phyloP scores from a whole-genome alignment of 2,329 filamentous ascomycete genomes.

The Colletotrichum australisinense region DNA sequence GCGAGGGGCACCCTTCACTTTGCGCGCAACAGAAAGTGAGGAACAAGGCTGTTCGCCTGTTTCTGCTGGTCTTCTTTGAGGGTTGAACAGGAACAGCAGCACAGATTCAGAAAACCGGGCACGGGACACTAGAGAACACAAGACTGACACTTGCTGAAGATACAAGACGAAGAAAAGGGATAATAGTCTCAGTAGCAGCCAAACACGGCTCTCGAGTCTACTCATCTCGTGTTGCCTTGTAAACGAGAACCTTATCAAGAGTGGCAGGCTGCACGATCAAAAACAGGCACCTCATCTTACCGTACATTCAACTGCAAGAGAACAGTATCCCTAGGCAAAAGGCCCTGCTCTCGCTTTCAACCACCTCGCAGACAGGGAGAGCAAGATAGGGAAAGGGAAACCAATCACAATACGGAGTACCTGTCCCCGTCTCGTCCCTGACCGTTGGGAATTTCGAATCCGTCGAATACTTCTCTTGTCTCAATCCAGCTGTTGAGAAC shows the following conservation, averaged over 20 bases:
- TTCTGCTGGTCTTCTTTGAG: background rate
- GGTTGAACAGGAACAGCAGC: background rate
- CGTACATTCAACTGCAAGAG: background rate
- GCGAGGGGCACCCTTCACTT: background rate
- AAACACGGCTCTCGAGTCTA: background rate
- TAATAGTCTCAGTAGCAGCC: background rate
- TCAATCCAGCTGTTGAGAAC: background rate
- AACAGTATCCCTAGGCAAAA: background rate
- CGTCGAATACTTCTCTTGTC: background rate
- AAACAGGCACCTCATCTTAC: background rate
- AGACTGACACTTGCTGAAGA: background rate
- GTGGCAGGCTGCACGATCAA: background rate
- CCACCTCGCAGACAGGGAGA: background rate
- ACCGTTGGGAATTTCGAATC: background rate
- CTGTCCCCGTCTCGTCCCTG: background rate
- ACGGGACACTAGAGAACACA: background rate
- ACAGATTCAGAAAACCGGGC: background rate
- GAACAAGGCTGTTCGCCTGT: background rate
- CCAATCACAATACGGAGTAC: constrained; percentile 20
- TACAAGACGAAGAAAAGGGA: background rate
- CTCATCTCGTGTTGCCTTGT: background rate
- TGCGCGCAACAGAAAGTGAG: background rate
- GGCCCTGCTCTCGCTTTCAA: constrained; percentile 1
- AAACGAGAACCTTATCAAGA: background rate
- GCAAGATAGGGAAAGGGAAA: background rate